These are phyloP conservation scores for Nakaseomyces glabratus DNA, from an alignment of 1,139 yeast genomes.

Conservation along the genomic window DNA sequence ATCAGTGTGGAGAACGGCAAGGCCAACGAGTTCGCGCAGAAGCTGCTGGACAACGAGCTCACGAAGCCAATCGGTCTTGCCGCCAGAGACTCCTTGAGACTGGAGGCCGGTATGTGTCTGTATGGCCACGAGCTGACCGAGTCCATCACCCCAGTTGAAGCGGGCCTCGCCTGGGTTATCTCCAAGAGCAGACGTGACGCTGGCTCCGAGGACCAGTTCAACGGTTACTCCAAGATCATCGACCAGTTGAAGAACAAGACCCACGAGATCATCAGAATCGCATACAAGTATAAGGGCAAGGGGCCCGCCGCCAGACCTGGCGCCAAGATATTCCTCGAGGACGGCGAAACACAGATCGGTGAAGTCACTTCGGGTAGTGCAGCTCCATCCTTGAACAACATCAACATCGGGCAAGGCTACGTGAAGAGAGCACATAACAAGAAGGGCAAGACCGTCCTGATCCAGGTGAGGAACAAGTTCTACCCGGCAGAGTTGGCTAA, in stretches of 20 bases:
- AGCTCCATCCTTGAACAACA: conserved; percentile 64
- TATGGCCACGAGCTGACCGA: conserved; percentile 89
- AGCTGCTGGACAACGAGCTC: conserved; percentile 46
- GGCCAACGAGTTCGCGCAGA: conserved; percentile 54
- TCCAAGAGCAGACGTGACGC: conserved; percentile 65
- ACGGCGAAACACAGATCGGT: conserved; percentile 53
- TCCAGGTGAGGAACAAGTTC: conserved; percentile 75
- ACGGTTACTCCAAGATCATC: conserved; percentile 66
- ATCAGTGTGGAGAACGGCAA: conserved; percentile 63
- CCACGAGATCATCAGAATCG: conserved; percentile 57
- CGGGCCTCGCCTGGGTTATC: conserved; percentile 80
- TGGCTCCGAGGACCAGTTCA: conserved; percentile 44
- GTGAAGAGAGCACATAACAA: conserved; percentile 65
- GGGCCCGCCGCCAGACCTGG: conserved; percentile 95
- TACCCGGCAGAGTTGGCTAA: conserved; percentile 68
- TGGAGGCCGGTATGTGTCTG: conserved; percentile 97
- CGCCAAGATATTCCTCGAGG: conserved; percentile 49
- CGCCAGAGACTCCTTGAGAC: conserved; percentile 87
- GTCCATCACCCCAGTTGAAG: conserved; percentile 78
- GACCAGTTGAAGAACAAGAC: conserved; percentile 61
- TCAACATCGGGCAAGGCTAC: conserved; percentile 86
- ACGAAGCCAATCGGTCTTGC: conserved; percentile 90
- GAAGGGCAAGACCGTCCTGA: conserved; percentile 62
- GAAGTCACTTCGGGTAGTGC: conserved; percentile 82
- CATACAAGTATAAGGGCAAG: conserved; percentile 46